These are phyloP conservation scores for Chloris gayana DNA, from an alignment of 176 grass and related monocot species.

Conservation along the genomic window DNA sequence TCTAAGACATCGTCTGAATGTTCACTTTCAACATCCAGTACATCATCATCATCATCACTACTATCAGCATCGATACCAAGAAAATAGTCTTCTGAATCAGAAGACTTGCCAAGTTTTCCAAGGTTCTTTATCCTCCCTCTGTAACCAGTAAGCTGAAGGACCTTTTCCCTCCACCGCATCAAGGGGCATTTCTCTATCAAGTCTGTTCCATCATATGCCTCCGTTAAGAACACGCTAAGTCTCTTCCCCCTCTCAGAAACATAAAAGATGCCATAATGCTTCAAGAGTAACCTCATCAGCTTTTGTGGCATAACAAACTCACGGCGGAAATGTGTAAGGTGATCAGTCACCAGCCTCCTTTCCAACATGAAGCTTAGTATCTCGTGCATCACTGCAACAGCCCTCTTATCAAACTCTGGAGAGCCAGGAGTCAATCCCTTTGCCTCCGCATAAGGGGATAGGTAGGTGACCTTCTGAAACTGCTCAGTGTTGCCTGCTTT, in stretches of 20 bases:
- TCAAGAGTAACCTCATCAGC: constrained; percentile 77
- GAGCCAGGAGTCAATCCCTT: constrained; percentile 60
- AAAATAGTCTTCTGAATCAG: constrained; percentile 49
- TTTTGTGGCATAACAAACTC: constrained; percentile 98
- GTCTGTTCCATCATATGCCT: constrained; percentile 77
- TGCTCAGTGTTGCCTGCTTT: constrained; percentile 54
- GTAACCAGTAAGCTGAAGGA: constrained; percentile 67
- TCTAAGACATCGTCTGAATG: constrained; percentile 40
- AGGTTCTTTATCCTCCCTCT: constrained; percentile 71
- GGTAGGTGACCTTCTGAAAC: constrained; percentile 66
- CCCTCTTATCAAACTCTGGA: constrained; percentile 84
- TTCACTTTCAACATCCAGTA: constrained; percentile 53
- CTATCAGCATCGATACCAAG: constrained; percentile 23
- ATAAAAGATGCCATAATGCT: constrained; percentile 93
- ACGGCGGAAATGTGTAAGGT: constrained; percentile 77
- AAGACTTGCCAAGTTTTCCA: constrained; percentile 30
- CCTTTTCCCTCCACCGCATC: constrained; percentile 73
- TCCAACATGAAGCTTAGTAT: constrained; percentile 84
- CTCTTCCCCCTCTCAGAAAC: constrained; percentile 86
- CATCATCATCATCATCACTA: constrained; percentile 13
- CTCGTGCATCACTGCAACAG: constrained; percentile 84
- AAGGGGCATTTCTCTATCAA: constrained; percentile 63
- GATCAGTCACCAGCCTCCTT: constrained; percentile 86
- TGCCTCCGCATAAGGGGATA: constrained; percentile 80
- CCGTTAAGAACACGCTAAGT: constrained; percentile 74